phyloP scores from a whole-genome alignment of 805 yeast species.

The Monosporozyma servazzii region DNA sequence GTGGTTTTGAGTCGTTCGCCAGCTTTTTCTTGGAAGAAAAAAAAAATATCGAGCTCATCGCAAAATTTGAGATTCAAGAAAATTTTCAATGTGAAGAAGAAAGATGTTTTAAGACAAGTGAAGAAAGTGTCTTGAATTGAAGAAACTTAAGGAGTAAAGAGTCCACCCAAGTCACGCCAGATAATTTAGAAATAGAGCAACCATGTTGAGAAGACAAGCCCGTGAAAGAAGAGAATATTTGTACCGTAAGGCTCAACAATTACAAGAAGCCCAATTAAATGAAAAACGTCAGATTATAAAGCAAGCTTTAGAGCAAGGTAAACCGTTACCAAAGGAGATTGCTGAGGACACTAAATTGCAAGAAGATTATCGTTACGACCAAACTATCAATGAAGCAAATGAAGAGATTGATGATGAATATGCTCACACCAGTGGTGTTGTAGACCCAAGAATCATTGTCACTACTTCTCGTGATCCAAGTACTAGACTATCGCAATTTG shows the following conservation, averaged over 20 bases:
- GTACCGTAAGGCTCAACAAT: slow-evolving; percentile 77
- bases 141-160: not conserved
- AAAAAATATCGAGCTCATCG: not conserved
- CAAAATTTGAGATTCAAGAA: not conserved
- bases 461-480: slow-evolving; percentile 93
- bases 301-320: slow-evolving; percentile 85
- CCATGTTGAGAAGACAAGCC: slow-evolving; percentile 81
- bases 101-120: not conserved
- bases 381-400: slow-evolving; percentile 39
- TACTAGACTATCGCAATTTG: slow-evolving; percentile 75
- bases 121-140: not conserved
- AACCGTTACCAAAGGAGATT: slow-evolving; percentile 78
- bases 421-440: slow-evolving; percentile 73
- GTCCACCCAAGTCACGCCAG: too few species aligned
- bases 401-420: slow-evolving; percentile 84
- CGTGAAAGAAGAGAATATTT: slow-evolving; percentile 93
- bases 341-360: slow-evolving; percentile 81
- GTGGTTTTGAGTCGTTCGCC: not conserved
- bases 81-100: slow-evolving; percentile 1
- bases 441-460: slow-evolving; percentile 83
- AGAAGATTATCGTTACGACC: slow-evolving; percentile 78
- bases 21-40: not conserved
- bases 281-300: slow-evolving; percentile 81
- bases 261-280: slow-evolving; percentile 78
- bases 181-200: not conserved